Evolutionary conservation across 805 yeast genomes (phyloP).

Genomic region (Candida coquimbonensis): DNA sequence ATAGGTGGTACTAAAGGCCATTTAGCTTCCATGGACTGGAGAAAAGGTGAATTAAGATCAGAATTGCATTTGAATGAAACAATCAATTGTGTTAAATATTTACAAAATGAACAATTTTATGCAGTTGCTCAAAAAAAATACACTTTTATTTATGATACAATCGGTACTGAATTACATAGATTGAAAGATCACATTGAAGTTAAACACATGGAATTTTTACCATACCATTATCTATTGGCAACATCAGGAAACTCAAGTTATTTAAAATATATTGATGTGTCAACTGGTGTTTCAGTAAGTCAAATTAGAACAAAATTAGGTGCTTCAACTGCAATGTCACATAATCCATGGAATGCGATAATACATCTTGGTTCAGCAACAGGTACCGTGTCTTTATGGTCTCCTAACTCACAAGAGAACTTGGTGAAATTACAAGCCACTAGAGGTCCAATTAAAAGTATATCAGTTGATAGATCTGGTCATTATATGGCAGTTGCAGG

Average conservation of each 20-base stretch:
- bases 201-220: slow-evolving; percentile 77
- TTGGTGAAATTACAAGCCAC: slow-evolving; percentile 67
- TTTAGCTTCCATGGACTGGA: slow-evolving; percentile 94
- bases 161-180: slow-evolving; percentile 88
- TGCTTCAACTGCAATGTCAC: slow-evolving; percentile 81
- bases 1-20: slow-evolving; percentile 92
- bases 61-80: slow-evolving; percentile 87
- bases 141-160: slow-evolving; percentile 84
- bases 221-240: slow-evolving; percentile 83
- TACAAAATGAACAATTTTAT: slow-evolving; percentile 88
- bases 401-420: slow-evolving; percentile 83
- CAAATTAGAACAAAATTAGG: slow-evolving; percentile 86
- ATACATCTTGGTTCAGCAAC: slow-evolving; percentile 89
- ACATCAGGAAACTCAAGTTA: slow-evolving; percentile 88
- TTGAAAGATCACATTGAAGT: slow-evolving; percentile 85
- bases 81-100: slow-evolving; percentile 79
- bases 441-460: slow-evolving; percentile 79
- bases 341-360: slow-evolving; percentile 94
- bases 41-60: slow-evolving; percentile 71
- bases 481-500: slow-evolving; percentile 91
- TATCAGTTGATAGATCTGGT: slow-evolving; percentile 89
- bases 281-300: slow-evolving; percentile 81
- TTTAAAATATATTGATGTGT: slow-evolving; percentile 88
- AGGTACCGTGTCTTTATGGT: slow-evolving; percentile 91
- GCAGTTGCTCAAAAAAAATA: slow-evolving; percentile 97